Evolutionary conservation across 163 green algal species (phyloP), one percentile per base, ranked within the genome.

Genomic region (Volvox carteri): DNA sequence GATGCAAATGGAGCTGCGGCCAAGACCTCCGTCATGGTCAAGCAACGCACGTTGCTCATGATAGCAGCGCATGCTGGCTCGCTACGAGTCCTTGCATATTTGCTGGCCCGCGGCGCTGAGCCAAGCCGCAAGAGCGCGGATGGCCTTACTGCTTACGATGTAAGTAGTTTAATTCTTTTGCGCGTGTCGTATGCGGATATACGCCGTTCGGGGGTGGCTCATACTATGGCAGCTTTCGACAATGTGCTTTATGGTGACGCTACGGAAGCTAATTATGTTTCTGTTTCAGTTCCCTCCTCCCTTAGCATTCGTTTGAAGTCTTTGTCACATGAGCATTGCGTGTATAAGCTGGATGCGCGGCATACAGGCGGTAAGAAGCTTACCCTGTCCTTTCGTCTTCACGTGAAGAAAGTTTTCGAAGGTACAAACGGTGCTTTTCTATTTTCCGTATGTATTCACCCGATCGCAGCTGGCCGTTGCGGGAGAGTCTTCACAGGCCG

Each of bases 1-100:
- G 83, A 74, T 74, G 83, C 37, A 9, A 46, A 52, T 8, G 83
- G 44, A n/a, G 83, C 68, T 44, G 50, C 50, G 3, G 33, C 14
- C n/a, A 90, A 90, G 65, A 41, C 90, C 4, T 77, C 65, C 35
- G 84, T 91, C 23, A 92, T 52, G 46, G 91, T 93, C 19, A 91
- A 93, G 78, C 84, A 92, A 52, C 50, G 87, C 19, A 92, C 87
- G 56, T 72, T 93, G 41, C 76, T 92, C 12, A 85, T 79, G 78
- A 60, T 83, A 48, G 78, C 78, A n/a, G 54, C 56, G 3, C 70
- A 88, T 37, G 44, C 30, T n/a, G 83, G 87, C 19, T 50, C 42
- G n/a, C 44, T 86, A n/a, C 68, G 65, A 42, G 78, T 85, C 4
- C 68, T 87, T 42, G n/a, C 60, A 5, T 86, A 84, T 19, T 73